Evolutionary conservation across 805 yeast genomes (phyloP), one percentile per base, ranked within the genome.

Genomic region (Saccharomycopsis sp.): DNA sequence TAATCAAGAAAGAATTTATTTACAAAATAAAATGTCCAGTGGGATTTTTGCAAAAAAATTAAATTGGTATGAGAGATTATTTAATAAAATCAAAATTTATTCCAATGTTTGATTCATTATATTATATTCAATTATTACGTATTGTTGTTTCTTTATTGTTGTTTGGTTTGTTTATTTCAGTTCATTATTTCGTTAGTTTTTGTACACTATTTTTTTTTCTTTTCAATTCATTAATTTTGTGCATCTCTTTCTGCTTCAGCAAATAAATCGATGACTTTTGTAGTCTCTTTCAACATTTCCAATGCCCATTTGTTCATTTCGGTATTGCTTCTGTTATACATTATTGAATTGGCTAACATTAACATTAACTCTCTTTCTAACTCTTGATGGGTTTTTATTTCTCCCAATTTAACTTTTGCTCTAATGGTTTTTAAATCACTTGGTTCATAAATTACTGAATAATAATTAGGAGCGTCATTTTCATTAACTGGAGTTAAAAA

Each of bases 281-380:
- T 73, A 4, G 79, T 73, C 37, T 81, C 92, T 31, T 64, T 61
- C 61, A 73, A 76, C 89, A 84, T 81, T 48, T 75, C 83, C 46
- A 69, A 61, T 1, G 86, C 72, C 69, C 83, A 70, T 28, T 59
- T 56, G 32, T 71, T 73, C 45, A 80, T 66, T 40, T 78, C 85
- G 21, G 76, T 71, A 45, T 70, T 75, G 46, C 74, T 67, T 50
- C 72, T 72, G 56, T 84, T 83, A 60, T 77, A 84, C 92, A 84
- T 84, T 14, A 83, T 70, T 14, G 89, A 84, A 56, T 84, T 84
- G 38, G 89, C 80, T 60, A 79, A 81, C 92, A 84, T 81, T 44
- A 78, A 62, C 62, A 78, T 68, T 33, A 84, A 63, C 46, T 79
- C 84, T 37, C 80, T 62, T 49, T 83, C 85, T 18, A 84, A 61